phyloP scores from a whole-genome alignment of 2,329 filamentous ascomycete species.

The Ophiostoma tasmaniense region DNA sequence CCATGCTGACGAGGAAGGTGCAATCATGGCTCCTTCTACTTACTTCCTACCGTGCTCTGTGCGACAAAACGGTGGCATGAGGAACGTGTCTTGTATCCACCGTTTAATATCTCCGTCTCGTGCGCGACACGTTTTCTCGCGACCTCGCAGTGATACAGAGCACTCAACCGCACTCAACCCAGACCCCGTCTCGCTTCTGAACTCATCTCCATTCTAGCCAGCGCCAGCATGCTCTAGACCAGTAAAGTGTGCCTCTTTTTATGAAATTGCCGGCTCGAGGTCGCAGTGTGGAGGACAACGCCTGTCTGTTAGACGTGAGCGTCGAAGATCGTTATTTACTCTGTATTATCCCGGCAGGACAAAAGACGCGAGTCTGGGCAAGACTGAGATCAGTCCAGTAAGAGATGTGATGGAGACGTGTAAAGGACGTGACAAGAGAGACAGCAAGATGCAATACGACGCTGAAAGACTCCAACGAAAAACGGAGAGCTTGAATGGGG shows the following conservation, averaged over 20 bases:
- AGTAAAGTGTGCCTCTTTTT: background rate
- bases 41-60: background rate
- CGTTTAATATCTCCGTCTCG: background rate
- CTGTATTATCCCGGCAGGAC: background rate
- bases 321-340: conserved; percentile 3
- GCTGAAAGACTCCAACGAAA: background rate
- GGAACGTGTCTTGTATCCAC: background rate
- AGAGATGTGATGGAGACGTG: background rate
- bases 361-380: background rate
- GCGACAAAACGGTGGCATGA: background rate
- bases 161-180: background rate
- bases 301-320: background rate
- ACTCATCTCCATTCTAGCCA: background rate
- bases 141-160: background rate
- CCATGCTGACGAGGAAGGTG: background rate
- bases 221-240: background rate
- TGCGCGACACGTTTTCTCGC: conserved; percentile 5
- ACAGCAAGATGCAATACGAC: background rate
- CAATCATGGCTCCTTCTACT: background rate
- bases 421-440: background rate
- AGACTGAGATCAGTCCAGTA: background rate
- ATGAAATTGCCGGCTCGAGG: background rate
- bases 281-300: background rate
- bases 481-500: background rate
- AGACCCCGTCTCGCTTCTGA: background rate